Evolutionary conservation across 306 rosid species (phyloP).

Genomic region (Delonix regia): DNA sequence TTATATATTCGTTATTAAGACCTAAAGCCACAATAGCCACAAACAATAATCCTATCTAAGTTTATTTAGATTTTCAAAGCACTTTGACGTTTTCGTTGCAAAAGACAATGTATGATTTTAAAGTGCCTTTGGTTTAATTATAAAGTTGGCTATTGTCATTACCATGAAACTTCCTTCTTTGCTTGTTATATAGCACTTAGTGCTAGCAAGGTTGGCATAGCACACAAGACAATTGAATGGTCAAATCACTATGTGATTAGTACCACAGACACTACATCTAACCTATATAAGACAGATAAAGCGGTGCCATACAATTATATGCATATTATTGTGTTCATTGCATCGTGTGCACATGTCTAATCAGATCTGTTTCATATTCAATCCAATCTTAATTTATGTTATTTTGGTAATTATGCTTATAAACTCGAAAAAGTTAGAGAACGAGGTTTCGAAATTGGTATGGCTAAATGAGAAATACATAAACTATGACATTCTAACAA

Average conservation of each 20-base stretch:
- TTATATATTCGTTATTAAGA: not conserved
- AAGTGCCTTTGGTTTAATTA: constrained; percentile 18
- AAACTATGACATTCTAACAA: too few species aligned
- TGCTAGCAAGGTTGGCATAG: not conserved
- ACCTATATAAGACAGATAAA: not conserved
- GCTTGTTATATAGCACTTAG: not conserved
- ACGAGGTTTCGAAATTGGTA: not conserved
- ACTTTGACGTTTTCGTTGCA: constrained; percentile 11
- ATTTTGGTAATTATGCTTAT: not conserved
- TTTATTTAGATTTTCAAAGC: constrained; percentile 9
- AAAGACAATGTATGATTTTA: constrained; percentile 9
- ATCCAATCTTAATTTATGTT: not conserved
- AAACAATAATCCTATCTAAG: constrained; percentile 18
- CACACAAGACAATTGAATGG: not conserved
- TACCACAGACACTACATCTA: not conserved
- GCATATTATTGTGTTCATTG: not conserved
- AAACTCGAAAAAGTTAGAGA: not conserved
- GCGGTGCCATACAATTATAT: not conserved
- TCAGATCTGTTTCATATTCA: not conserved
- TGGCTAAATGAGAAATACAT: too few species aligned
- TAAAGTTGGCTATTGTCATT: not conserved
- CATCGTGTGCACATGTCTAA: not conserved
- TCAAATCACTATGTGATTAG: not conserved
- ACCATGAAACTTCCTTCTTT: constrained; percentile 34
- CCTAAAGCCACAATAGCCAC: not conserved